Percentiles rank a stretch among this genome's conserved stretches.
phyloP scores from a whole-genome alignment of 2,329 filamentous ascomycete species.

The Parafenestella ontariensis region DNA sequence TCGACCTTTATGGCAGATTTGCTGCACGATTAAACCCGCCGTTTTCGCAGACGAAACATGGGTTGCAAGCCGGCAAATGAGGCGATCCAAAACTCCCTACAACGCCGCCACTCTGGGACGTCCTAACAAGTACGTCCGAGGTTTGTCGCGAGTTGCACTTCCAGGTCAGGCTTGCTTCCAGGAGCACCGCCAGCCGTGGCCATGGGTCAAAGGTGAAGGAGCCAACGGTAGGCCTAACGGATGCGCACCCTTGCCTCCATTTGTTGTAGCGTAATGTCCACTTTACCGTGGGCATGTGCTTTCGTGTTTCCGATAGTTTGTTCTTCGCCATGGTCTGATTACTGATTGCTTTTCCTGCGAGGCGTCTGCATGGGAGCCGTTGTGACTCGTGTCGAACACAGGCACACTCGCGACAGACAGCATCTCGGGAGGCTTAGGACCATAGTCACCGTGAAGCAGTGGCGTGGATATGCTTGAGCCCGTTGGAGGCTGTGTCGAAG shows the following conservation, averaged over 20 bases:
- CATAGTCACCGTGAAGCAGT: neutral
- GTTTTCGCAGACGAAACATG: neutral
- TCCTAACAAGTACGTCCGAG: too few relatives aligned
- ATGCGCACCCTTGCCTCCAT: neutral
- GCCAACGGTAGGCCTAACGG: conserved; percentile 7
- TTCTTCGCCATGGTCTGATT: neutral
- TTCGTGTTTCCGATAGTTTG: neutral
- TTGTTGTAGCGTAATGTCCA: neutral
- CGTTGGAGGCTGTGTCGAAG: neutral
- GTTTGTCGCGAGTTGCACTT: too few relatives aligned
- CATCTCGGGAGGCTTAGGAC: neutral
- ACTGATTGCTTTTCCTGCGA: neutral
- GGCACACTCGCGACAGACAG: neutral
- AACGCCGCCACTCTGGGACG: too few relatives aligned
- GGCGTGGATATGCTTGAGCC: neutral
- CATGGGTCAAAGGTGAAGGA: neutral
- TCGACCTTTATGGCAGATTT: conserved; percentile 3
- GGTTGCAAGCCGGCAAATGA: neutral
- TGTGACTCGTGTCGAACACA: neutral
- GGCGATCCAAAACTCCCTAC: neutral
- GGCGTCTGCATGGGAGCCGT: neutral
- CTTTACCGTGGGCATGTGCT: too few relatives aligned
- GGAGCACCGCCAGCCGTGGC: neutral
- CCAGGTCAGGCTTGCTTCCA: conserved; percentile 1
- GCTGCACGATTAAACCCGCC: conserved; percentile 4